Base-by-base conservation (phyloP, 2,329 filamentous ascomycete species). In the Sphaerulina musiva region DNA sequence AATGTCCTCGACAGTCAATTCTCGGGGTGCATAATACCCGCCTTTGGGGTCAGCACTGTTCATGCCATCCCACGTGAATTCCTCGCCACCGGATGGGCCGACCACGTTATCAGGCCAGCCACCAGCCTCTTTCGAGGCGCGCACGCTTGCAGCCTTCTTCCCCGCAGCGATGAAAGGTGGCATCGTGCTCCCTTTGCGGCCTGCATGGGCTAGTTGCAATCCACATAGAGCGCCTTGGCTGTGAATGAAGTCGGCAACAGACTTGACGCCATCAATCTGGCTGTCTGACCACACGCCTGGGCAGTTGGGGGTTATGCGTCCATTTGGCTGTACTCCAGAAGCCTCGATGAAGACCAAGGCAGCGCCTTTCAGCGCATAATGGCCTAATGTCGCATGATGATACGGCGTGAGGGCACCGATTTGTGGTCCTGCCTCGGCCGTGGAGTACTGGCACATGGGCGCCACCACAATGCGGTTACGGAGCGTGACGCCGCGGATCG, bases 121-220 rank as follows among this genome's bases (percentile, higher is more conserved):
- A 48, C 76, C 76, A 4, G 76, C 59, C 69, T 73, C 62, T 38
- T 59, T 55, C 6, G 50, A 72, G 0, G 86, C 85, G 20, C 82
- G 67, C 43, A 76, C 74, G n/a, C 76, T 78, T n/a, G 67, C 55
- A 26, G 48, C 48, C 68, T 73, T 55, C 45, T 61, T 66, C 60
- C 46, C 42, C 11, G 59, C 54, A 34, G 60, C 58, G 2, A 89
- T 71, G 82, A 85, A 92, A 0, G 80, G 80, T 0, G 80, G 75
- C 4, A 80, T 73, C 2, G 78, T 81, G 58, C 73, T 77, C 5
- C 78, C 76, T 62, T 83, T 83, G 29, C 80, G 71, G 2, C 90
- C 90, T 0, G 89, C 89, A 65, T 95, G 90, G 1, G 76, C 87
- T 2, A 95, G 76, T 73, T 95, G 90, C 56, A 95, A 83, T 29